Base-by-base conservation (phyloP, 1,139 yeast genomes). In the Sugiyamaella novakii region DNA sequence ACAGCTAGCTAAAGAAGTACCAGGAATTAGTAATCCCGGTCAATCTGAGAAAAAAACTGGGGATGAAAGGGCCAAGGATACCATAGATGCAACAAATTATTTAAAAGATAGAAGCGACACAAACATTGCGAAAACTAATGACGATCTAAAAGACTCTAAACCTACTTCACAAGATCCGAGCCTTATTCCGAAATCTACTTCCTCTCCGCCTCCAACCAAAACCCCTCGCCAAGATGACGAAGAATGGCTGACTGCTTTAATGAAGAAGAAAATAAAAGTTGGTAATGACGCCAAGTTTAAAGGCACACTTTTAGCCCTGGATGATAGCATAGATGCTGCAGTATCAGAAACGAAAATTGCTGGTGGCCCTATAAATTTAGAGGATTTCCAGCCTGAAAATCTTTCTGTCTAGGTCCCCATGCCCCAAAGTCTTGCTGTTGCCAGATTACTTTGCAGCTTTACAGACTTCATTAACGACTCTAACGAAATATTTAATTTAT, bases 251-350 rank as follows among this genome's bases (percentile, higher is more conserved):
- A 57, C 59, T 3, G 63, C 58, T 15, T 44, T 69, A 41, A 63
- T 70, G 65, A 61, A 63, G 43, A 63, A 61, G 39, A 68, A 68
- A 43, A 58, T 62, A 0, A 67, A 67, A 46, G 68, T 65, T 3
- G 71, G 69, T 1, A 65, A 63, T 38, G 72, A 67, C 17, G 63
- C 60, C 19, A 57, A 65, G 39, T 67, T 69, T 51, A 66, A 61
- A 22, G 64, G 64, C 10, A 69, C 75, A 0, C 59, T 68, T 3
- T 52, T 71, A 36, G 5, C 53, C 5, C 30, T 37, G 1, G 49
- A 50, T 43, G 56, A 53, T 45, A 51, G 60, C 31, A 64, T 59
- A n/a, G 52, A 53, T 18, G 54, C 52, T 3, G 57, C 53, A 3
- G 57, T 54, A 5, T 54, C 56, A 10, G 66, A 59, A 25, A 38